Percentiles rank a stretch among this genome's conserved stretches.
Evolutionary conservation across 2,329 filamentous ascomycete species (phyloP).

Genomic region (Colletotrichum brevisporum): DNA sequence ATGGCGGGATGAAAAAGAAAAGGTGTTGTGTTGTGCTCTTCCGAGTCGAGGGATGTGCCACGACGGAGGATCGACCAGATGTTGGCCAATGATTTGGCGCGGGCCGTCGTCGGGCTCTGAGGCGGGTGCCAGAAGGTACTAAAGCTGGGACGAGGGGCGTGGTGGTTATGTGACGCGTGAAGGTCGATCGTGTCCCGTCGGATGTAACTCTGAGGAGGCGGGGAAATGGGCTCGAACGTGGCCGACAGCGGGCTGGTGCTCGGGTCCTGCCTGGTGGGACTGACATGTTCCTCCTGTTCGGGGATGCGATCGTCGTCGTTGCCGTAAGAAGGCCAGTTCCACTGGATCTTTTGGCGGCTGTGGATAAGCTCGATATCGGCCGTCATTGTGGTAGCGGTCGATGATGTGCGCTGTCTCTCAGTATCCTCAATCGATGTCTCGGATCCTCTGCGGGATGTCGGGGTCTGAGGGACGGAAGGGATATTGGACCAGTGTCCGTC

Average conservation of each 20-base stretch:
- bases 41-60: slow-evolving; percentile 37
- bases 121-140: slow-evolving; percentile 32
- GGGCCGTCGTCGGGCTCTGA: slow-evolving; percentile 34
- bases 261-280: background rate
- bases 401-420: slow-evolving; percentile 32
- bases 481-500: slow-evolving; percentile 27
- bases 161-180: background rate
- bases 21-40: slow-evolving; percentile 25
- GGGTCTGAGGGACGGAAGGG: slow-evolving; percentile 46
- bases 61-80: slow-evolving; percentile 45
- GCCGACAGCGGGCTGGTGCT: slow-evolving; percentile 33
- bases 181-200: slow-evolving; percentile 35
- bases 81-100: slow-evolving; percentile 45
- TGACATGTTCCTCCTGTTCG: slow-evolving; percentile 7
- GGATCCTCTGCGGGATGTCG: slow-evolving; percentile 43
- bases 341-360: slow-evolving; percentile 37
- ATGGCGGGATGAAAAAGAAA: slow-evolving; percentile 42
- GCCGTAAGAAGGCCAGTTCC: slow-evolving; percentile 40
- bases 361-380: slow-evolving; percentile 36
- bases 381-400: slow-evolving; percentile 29
- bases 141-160: slow-evolving; percentile 14
- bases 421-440: slow-evolving; percentile 38
- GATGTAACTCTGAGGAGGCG: slow-evolving; percentile 35
- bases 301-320: slow-evolving; percentile 29
- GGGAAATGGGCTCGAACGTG: slow-evolving; percentile 33